phyloP scores from a whole-genome alignment of 176 grass and related monocot genomes.

The Calamus simplicifolius region DNA sequence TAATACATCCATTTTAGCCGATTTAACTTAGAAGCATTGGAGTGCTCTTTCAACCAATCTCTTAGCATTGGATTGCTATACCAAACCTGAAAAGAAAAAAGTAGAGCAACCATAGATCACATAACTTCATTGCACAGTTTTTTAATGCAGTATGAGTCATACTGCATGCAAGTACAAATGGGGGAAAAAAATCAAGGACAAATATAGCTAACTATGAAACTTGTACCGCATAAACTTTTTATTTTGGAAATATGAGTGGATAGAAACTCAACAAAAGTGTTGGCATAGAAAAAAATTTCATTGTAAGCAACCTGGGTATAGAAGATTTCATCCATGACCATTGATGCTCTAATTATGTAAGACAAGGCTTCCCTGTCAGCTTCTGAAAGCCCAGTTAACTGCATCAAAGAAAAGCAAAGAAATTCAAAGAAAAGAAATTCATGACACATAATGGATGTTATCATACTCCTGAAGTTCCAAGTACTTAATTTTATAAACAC shows the following conservation, averaged over 20 bases:
- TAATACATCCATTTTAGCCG: constrained; percentile 80
- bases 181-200: too few relatives aligned
- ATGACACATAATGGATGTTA: too few relatives aligned
- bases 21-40: constrained; percentile 56
- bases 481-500: too few relatives aligned
- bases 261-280: too few relatives aligned
- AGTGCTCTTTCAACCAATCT: constrained; percentile 70
- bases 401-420: constrained; percentile 7
- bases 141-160: too few relatives aligned
- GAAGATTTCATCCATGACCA: constrained; percentile 88
- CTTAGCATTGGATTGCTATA: constrained; percentile 56
- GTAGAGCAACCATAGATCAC: constrained; percentile 23
- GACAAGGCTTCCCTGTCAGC: constrained; percentile 74
- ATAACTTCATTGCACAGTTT: too few relatives aligned
- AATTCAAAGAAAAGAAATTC: neutral
- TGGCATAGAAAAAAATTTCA: too few relatives aligned
- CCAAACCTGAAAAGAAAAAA: constrained; percentile 50
- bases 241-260: too few relatives aligned
- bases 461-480: too few relatives aligned
- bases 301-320: constrained; percentile 52
- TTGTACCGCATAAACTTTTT: too few relatives aligned
- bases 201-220: too few relatives aligned
- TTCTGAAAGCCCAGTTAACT: constrained; percentile 70
- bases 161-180: too few relatives aligned
- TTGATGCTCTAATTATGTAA: constrained; percentile 70